A percentile compares a stretch with the other conserved stretches of the same genome.
Evolutionary conservation across 78 protist species (phyloP).

Genomic region (Isochrysis galbana): DNA sequence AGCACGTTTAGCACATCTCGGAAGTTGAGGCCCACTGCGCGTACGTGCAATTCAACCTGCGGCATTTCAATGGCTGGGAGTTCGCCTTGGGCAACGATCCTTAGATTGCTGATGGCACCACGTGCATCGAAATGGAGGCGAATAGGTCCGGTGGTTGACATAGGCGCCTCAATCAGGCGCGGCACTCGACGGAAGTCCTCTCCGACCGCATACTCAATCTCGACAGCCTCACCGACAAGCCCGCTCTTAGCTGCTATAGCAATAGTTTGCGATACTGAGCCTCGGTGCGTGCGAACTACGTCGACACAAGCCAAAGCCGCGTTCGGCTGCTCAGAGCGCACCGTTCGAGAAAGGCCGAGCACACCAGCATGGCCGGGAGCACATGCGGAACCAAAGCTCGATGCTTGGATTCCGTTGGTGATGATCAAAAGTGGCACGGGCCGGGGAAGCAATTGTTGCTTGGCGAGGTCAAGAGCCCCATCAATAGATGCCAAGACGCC

Average conservation of each 20-base stretch:
- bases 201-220: neutral
- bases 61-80: neutral
- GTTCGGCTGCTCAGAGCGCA: neutral
- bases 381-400: neutral
- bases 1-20: slow-evolving; percentile 14
- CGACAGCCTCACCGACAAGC: neutral
- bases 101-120: neutral
- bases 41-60: neutral
- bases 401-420: neutral
- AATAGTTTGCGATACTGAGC: neutral
- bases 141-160: neutral
- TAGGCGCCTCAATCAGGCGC: neutral
- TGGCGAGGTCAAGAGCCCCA: neutral
- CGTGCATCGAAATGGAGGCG: neutral
- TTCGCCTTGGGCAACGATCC: neutral
- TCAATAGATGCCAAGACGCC: neutral
- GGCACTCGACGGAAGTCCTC: neutral
- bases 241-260: neutral
- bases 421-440: neutral
- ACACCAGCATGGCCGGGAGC: neutral
- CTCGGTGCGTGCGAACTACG: neutral
- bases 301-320: neutral
- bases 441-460: neutral
- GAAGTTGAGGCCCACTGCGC: neutral
- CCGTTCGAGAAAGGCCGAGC: neutral